Conservation (phyloP, 306 rosid species). For the Purshia tridentata region DNA sequence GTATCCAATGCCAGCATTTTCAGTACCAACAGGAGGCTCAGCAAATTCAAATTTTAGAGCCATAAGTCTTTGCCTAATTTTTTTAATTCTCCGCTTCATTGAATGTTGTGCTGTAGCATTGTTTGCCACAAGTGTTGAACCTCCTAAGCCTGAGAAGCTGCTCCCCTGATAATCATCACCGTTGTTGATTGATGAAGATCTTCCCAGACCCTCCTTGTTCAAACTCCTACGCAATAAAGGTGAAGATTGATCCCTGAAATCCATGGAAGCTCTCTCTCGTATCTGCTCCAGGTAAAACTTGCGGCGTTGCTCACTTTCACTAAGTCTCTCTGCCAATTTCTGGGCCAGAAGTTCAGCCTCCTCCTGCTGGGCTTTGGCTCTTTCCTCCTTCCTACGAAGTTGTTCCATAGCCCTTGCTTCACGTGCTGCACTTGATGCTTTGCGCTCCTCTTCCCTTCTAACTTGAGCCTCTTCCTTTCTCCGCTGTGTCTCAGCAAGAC, state of each 20-base stretch:
- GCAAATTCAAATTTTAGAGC: slow-evolving; percentile 85
- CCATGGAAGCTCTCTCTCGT: slow-evolving; percentile 94
- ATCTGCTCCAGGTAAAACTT: slow-evolving; percentile 93
- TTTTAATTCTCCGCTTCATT: slow-evolving; percentile 89
- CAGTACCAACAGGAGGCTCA: slow-evolving; percentile 75
- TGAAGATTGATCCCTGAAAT: slow-evolving; percentile 96
- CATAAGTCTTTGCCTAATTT: slow-evolving; percentile 92
- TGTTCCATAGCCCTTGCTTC: slow-evolving; percentile 95
- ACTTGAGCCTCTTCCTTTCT: slow-evolving; percentile 96
- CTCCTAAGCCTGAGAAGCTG: slow-evolving; percentile 46
- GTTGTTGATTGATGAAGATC: slow-evolving; percentile 53
- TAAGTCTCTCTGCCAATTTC: slow-evolving; percentile 92
- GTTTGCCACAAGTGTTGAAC: slow-evolving; percentile 61
- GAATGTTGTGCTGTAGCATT: slow-evolving; percentile 62
- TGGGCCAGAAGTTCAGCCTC: slow-evolving; percentile 99
- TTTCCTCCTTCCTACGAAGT: slow-evolving; percentile 93
- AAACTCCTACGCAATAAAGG: slow-evolving; percentile 73
- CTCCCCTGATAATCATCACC: slow-evolving; percentile 67
- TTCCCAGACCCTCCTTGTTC: slow-evolving; percentile 75
- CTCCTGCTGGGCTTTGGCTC: slow-evolving; percentile 98
- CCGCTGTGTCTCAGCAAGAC: slow-evolving; percentile 94
- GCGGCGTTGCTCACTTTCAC: slow-evolving; percentile 96
- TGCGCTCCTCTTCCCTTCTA: slow-evolving; percentile 97
- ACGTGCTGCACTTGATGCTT: slow-evolving; percentile 98
- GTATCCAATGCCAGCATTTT: slow-evolving; percentile 88